These are phyloP conservation scores for Vitellaria paradoxa DNA, from an alignment of 179 eudicot genomes.

Conservation along the genomic window DNA sequence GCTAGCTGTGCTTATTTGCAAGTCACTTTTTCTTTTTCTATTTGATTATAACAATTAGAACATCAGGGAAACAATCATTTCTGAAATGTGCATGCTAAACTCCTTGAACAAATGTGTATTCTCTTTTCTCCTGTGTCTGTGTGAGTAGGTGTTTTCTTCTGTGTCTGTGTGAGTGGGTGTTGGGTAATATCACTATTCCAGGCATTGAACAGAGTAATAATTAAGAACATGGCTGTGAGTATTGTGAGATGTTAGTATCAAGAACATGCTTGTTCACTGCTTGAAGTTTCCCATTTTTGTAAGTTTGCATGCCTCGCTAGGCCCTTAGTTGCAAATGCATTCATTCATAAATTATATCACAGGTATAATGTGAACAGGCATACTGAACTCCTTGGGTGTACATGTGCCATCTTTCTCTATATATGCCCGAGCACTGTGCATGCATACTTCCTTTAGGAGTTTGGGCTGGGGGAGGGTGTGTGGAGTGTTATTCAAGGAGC, in stretches of 20 bases:
- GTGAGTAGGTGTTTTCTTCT: background rate
- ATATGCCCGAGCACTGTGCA: background rate
- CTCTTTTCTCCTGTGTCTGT: background rate
- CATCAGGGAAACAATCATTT: background rate
- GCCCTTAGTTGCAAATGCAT: background rate
- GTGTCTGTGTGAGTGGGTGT: background rate
- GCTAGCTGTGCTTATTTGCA: background rate
- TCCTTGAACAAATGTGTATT: background rate
- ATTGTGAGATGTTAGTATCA: background rate
- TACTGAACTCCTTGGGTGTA: background rate
- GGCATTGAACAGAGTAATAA: background rate
- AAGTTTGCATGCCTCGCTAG: background rate
- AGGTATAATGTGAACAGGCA: background rate
- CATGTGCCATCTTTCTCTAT: background rate
- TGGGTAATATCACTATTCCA: background rate
- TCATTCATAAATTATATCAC: background rate
- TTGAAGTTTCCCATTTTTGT: background rate
- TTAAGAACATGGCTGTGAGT: background rate
- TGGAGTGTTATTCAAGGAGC: background rate
- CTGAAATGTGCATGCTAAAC: background rate
- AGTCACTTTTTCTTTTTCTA: background rate
- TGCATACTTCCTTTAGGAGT: background rate
- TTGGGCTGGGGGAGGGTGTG: background rate
- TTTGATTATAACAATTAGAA: constrained; percentile 1
- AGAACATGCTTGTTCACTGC: background rate